phyloP scores from a whole-genome alignment of 148 eudicot genomes.

The Rhododendron molle region DNA sequence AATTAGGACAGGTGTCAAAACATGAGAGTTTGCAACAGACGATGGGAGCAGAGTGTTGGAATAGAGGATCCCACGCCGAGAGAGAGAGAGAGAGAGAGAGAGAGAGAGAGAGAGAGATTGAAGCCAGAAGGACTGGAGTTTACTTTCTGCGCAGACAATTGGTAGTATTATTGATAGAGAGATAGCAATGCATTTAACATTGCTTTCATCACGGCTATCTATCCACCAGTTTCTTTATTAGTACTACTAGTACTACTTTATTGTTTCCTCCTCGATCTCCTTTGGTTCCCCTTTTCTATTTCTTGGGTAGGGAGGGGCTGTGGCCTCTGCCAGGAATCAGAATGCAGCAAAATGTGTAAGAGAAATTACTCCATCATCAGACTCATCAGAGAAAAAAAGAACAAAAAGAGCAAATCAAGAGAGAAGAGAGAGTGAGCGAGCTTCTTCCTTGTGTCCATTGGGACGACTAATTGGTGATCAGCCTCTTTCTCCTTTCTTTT shows the following conservation, averaged over 20 bases:
- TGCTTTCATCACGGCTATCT: conserved; percentile 1
- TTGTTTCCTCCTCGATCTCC: no score
- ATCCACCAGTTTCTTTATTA: no score
- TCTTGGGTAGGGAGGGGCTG: no score
- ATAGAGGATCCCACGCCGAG: no score
- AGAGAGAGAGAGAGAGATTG: not conserved
- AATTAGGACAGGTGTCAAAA: no score
- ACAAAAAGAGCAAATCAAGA: not conserved
- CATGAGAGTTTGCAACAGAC: no score
- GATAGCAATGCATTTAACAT: not conserved
- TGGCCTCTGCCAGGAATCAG: not conserved
- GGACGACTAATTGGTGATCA: no score
- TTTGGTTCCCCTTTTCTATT: not conserved
- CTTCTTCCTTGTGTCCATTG: no score
- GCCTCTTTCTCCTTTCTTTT: no score
- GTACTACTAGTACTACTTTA: no score
- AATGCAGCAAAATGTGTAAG: not conserved
- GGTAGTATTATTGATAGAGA: not conserved
- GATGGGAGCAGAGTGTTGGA: no score
- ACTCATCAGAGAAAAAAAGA: not conserved
- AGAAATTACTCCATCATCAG: not conserved
- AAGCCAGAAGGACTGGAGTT: conserved; percentile 2
- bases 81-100: not conserved
- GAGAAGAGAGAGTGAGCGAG: no score
- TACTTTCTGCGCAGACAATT: not conserved